Evolutionary conservation across 441 rosid species (phyloP).

Genomic region (Gossypium davidsonii): DNA sequence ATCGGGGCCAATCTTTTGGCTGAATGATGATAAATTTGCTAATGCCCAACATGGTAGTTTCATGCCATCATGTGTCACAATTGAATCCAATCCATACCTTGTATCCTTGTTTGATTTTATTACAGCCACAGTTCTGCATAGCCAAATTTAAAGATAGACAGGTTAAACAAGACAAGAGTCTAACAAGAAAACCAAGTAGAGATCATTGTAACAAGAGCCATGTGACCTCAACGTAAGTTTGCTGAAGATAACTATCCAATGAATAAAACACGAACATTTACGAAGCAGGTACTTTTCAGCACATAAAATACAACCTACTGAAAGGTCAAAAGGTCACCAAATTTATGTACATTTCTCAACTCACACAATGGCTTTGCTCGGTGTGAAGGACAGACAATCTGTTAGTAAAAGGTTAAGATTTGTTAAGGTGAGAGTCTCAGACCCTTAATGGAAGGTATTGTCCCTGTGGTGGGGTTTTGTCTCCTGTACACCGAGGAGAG

Average conservation of each 20-base stretch:
- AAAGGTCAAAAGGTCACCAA: background rate
- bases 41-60: constrained; percentile 67
- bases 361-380: background rate
- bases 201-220: background rate
- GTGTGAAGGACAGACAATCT: too few species aligned
- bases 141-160: background rate
- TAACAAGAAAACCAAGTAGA: background rate
- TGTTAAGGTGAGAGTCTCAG: too few species aligned
- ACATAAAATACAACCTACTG: background rate
- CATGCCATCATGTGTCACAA: constrained; percentile 80
- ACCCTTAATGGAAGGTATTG: too few species aligned
- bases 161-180: background rate
- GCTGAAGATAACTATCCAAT: background rate
- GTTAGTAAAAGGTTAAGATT: too few species aligned
- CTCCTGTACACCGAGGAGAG: too few species aligned
- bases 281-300: background rate
- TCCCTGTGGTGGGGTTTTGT: too few species aligned
- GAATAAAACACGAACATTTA: background rate
- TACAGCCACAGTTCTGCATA: constrained; percentile 54
- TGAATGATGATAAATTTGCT: constrained; percentile 48
- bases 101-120: constrained; percentile 69
- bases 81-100: constrained; percentile 46
- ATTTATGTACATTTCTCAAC: background rate
- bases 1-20: constrained; percentile 41
- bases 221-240: background rate